A percentile compares a stretch with the other conserved stretches of the same genome.
These are phyloP conservation scores for Westerdykella aurantiaca DNA, from an alignment of 2,329 filamentous ascomycete genomes.

Conservation along the genomic window DNA sequence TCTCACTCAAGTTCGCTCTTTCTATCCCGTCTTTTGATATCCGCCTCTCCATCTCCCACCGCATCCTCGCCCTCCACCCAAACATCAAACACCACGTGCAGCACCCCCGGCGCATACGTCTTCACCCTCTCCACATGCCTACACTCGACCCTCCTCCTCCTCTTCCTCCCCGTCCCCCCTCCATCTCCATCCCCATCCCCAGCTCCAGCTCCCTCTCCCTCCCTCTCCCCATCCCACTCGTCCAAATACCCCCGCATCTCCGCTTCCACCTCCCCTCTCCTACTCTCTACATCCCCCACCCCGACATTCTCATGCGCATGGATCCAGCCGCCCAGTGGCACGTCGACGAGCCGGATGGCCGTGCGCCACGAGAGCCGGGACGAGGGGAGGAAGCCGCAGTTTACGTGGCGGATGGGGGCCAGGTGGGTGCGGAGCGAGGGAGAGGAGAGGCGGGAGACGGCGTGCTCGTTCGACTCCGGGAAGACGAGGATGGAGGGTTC, in stretches of 20 bases:
- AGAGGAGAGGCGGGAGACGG: conserved; percentile 19
- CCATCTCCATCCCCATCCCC: not conserved
- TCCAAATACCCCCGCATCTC: conserved; percentile 33
- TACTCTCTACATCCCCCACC: conserved; percentile 19
- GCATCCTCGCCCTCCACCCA: conserved; percentile 6
- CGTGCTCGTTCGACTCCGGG: conserved; percentile 37
- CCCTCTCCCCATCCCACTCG: conserved; percentile 27
- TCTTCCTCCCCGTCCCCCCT: not conserved
- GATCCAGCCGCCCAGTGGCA: conserved; percentile 47
- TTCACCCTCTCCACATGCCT: conserved; percentile 51
- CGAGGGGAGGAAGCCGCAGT: conserved; percentile 53
- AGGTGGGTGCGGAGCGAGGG: conserved; percentile 8
- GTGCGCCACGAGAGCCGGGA: conserved; percentile 46
- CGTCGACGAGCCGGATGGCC: conserved; percentile 47
- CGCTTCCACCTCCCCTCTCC: conserved; percentile 33
- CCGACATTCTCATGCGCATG: conserved; percentile 59
- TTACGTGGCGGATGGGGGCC: conserved; percentile 50
- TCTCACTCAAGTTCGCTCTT: too few species aligned
- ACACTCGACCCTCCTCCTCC: conserved; percentile 32
- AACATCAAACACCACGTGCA: conserved; percentile 58
- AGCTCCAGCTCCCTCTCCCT: not conserved
- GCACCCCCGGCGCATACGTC: conserved; percentile 56
- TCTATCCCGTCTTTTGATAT: too few species aligned
- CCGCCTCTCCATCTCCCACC: too few species aligned
- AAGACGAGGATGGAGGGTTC: conserved; percentile 34